phyloP scores from a whole-genome alignment of 176 grass and related monocot genomes.

The Areca catechu region DNA sequence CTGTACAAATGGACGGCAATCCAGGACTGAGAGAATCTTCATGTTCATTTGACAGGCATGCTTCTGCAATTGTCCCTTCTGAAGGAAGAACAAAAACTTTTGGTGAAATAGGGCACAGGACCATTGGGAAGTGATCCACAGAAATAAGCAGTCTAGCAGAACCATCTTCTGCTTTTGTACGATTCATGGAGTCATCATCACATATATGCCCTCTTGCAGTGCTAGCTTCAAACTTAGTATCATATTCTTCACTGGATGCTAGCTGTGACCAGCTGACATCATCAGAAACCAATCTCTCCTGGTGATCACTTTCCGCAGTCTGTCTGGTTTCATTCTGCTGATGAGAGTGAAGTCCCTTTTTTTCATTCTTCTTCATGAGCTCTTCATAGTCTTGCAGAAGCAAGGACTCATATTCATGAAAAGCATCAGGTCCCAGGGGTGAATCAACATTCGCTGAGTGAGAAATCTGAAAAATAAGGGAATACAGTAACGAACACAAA shows the following conservation, averaged over 20 bases:
- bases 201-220: slow-evolving; percentile 26
- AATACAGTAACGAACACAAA: not conserved
- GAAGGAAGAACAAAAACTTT: slow-evolving; percentile 74
- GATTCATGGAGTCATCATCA: slow-evolving; percentile 25
- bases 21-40: slow-evolving; percentile 81
- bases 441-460: slow-evolving; percentile 72
- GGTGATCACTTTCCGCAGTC: slow-evolving; percentile 7
- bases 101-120: slow-evolving; percentile 81
- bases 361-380: slow-evolving; percentile 50
- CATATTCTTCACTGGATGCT: slow-evolving; percentile 34
- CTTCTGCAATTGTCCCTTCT: slow-evolving; percentile 68
- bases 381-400: slow-evolving; percentile 87
- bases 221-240: slow-evolving; percentile 31
- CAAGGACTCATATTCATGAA: slow-evolving; percentile 79
- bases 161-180: slow-evolving; percentile 13
- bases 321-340: slow-evolving; percentile 16
- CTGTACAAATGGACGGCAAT: slow-evolving; percentile 62
- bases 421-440: slow-evolving; percentile 91
- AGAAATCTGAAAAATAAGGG: slow-evolving; percentile 46
- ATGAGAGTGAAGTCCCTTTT: slow-evolving; percentile 19
- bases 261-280: slow-evolving; percentile 24
- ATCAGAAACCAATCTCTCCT: slow-evolving; percentile 23
- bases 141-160: slow-evolving; percentile 40
- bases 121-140: slow-evolving; percentile 74
- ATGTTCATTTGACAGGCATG: slow-evolving; percentile 50